Evolutionary conservation across 1,284 basidiomycete species (phyloP).

Genomic region (Abortiporus biennis): DNA sequence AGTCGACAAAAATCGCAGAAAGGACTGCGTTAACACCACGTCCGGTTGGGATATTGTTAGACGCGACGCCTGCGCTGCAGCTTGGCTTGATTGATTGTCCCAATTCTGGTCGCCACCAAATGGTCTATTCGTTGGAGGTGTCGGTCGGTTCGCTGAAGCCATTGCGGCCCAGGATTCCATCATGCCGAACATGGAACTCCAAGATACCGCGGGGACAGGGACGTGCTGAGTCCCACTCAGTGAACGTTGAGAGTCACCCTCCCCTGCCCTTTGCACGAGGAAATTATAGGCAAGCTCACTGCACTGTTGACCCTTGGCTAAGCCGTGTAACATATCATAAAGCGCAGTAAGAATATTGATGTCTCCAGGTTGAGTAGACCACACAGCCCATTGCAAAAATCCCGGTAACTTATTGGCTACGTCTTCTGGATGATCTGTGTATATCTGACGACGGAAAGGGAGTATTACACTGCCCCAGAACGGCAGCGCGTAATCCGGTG

Average conservation of each 20-base stretch:
- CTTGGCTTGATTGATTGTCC: constrained; percentile 25
- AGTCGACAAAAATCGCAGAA: constrained; percentile 75
- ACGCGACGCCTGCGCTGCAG: constrained; percentile 34
- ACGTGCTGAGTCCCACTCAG: constrained; percentile 14
- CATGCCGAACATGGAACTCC: constrained; percentile 47
- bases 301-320: constrained; percentile 79
- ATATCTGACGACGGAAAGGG: constrained; percentile 34
- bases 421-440: constrained; percentile 51
- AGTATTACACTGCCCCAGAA: constrained; percentile 73
- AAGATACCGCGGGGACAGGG: constrained; percentile 33
- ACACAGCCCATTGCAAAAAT: constrained; percentile 85
- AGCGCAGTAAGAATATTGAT: constrained; percentile 70
- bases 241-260: constrained; percentile 35
- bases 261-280: constrained; percentile 61
- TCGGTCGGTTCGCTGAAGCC: constrained; percentile 19
- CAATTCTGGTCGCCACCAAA: constrained; percentile 29
- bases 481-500: constrained; percentile 72
- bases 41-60: constrained; percentile 58
- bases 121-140: constrained; percentile 20
- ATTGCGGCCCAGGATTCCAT: constrained; percentile 46
- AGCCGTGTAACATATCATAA: constrained; percentile 85
- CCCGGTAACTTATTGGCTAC: constrained; percentile 64
- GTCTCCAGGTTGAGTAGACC: constrained; percentile 75
- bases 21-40: constrained; percentile 73
- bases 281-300: constrained; percentile 85